Evolutionary conservation across 2,329 filamentous ascomycete genomes (phyloP), one percentile per base, ranked within the genome.

Genomic region (Cordyceps fumosorosea): DNA sequence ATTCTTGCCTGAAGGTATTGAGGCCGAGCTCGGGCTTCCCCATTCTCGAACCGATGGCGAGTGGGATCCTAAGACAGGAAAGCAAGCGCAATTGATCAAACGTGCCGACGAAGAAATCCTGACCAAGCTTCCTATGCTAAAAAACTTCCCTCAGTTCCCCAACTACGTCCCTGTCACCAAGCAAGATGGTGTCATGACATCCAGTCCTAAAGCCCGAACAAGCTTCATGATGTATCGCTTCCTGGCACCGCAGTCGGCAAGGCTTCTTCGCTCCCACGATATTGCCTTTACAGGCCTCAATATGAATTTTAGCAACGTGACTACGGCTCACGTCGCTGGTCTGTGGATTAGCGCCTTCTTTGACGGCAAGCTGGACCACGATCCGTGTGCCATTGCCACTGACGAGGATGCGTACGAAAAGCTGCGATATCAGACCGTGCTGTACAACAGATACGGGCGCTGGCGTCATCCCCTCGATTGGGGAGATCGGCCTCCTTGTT

Each of bases 401-500:
- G 61, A 63, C 32, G 45, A 50, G 22, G 45, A 47, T 14, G 75
- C 78, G 8, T 66, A 84, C 2, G 73, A 77, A 3, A 65, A 70
- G 44, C 66, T 82, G 5, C 73, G 70, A n/a, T 77, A 80, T 61
- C 80, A 88, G 66, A 84, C 86, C 0, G 80, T 87, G 52, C 74
- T 91, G 26, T 79, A 88, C 68, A 85, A 81, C 1, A 83, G 88
- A 52, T 93, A 88, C 70, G 87, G 87, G 1, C 83, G 80, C 63
- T 87, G 86, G 81, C 80, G 89, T n/a, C 89, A 89, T 65, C 84
- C 87, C 1, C 81, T 77, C 2, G 88, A 88, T 0, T 86, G 85
- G 66, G 88, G 88, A 79, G 78, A 68, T 76, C 82, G 57, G 29
- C 29, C 29, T 29, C 86, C 87, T 0, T 89, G 90, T 70, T 86